Base-by-base conservation (phyloP, 1,284 basidiomycete genomes). In the Takashimella tepidaria region DNA sequence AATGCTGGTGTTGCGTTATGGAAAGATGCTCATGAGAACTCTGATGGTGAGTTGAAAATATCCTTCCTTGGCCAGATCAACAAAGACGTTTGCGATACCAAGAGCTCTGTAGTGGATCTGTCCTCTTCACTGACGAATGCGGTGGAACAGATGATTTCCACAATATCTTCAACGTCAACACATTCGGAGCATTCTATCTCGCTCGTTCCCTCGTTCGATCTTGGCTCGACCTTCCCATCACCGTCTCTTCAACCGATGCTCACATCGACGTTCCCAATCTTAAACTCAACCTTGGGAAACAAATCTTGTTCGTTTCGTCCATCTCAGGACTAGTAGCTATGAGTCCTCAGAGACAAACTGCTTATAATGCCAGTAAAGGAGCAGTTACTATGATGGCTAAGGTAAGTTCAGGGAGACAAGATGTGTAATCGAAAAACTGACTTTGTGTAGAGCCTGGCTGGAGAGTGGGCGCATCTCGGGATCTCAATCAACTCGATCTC, bases 331-430 rank as follows among this genome's bases (percentile, higher is more conserved):
- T 74, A 19, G 72, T 77, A 13, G 63, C 66, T 41, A 77, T 75
- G 73, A 65, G 46, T 4, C 75, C 75, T 2, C 75, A 77, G 54
- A 51, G 54, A 19, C 75, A 77, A 58, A 50, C 59, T 4, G 70
- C 73, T 2, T 77, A 77, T 57, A 77, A 76, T 45, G 72, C 70
- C 3, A 66, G 63, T 50, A 76, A 76, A 60, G 74, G 57, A 0
- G 74, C 61, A 0, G 50, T 75, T 44, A 74, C 73, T 2, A 75
- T 74, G 72, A 43, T 68, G 45, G 59, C 67, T 27, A 72, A 70
- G 68, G 66, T 67, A 43, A 47, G 63, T 57, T 11, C 4, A 16
- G 31, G 5, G 13, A 22, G 31, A 13, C 5, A 45, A 21, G 46
- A 42, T 50, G 12, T n/a, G 0, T 11, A 40, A 47, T 25, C 6